Evolutionary conservation across 2,329 filamentous ascomycete species (phyloP), one percentile per base, ranked within the genome.

Genomic region (Neospermospora avenae): DNA sequence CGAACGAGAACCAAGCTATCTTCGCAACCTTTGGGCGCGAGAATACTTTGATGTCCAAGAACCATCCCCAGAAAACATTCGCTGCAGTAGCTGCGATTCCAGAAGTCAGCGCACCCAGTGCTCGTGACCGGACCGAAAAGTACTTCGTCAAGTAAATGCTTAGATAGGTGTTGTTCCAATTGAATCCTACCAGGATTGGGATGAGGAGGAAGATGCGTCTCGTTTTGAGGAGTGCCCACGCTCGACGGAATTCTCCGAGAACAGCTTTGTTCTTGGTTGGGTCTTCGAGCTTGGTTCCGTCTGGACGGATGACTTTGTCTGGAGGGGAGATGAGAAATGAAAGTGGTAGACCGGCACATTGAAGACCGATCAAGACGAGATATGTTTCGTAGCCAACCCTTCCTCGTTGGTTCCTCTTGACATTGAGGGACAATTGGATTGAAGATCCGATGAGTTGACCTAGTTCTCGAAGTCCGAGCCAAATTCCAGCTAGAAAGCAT

Each of bases 391-490:
- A 89, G 0, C 85, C 88, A 0, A 90, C 85, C 51, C 84, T 81
- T 0, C 87, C 88, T 0, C 83, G 83, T 59, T 80, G 70, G 60
- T 80, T 76, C 0, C 80, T 76, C 39, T 84, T 70, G 0, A 77
- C 77, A 65, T 90, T 90, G 11, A 90, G 73, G 0, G 85, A 85
- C 0, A 90, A 74, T 46, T 88, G 89, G 69, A 91, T 85, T 0
- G 87, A 85, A 16, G 86, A 87, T 5, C 88, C 88, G 0, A 90
- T 75, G 20, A 90, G 85, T 69, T 89, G 86, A 0, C 87, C 87
- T 2, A 78, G 75, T 1, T 88, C 77, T 0, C 78, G 77, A 65
- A 76, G 81, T 0, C 78, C 79, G 3, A 90, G 77, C 88, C 88
- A 90, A 67, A 86, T 86, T 0, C 86, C 87, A 0, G 90, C 75